phyloP scores from a whole-genome alignment of 352 stramenopile species.

The Phytophthora foliorum region DNA sequence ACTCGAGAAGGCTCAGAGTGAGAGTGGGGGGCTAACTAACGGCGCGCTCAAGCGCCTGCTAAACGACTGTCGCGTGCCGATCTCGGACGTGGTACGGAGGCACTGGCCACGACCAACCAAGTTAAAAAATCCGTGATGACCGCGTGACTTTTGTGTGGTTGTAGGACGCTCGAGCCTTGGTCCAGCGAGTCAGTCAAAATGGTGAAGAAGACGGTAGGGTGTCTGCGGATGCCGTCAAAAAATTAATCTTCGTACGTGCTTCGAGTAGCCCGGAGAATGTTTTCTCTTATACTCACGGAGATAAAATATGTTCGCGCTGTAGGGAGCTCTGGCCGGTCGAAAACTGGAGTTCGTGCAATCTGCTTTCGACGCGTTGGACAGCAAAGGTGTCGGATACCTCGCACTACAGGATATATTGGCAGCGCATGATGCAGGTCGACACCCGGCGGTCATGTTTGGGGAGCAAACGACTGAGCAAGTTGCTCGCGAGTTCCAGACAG shows the following conservation, averaged over 20 bases:
- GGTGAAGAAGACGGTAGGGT: slow-evolving; percentile 52
- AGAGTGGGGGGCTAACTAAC: slow-evolving; percentile 56
- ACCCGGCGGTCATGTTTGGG: slow-evolving; percentile 81
- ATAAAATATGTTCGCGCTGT: slow-evolving; percentile 3
- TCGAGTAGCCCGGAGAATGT: not conserved
- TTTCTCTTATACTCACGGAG: not conserved
- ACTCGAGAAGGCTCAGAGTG: slow-evolving; percentile 56
- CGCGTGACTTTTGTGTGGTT: not conserved
- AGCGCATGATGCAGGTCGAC: slow-evolving; percentile 58
- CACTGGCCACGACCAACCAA: not conserved
- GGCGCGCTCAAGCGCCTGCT: slow-evolving; percentile 69
- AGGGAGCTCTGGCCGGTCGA: slow-evolving; percentile 55
- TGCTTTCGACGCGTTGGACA: slow-evolving; percentile 76
- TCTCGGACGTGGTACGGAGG: slow-evolving; percentile 70
- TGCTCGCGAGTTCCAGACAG: slow-evolving; percentile 64
- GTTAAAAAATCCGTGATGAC: not conserved
- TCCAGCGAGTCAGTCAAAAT: slow-evolving; percentile 47
- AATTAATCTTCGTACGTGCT: slow-evolving; percentile 63
- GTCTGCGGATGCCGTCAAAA: slow-evolving; percentile 60
- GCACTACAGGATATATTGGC: slow-evolving; percentile 57
- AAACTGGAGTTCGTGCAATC: slow-evolving; percentile 75
- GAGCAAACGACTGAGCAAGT: slow-evolving; percentile 64
- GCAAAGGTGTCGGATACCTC: slow-evolving; percentile 69
- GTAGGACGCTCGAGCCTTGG: slow-evolving; percentile 66
- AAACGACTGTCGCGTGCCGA: slow-evolving; percentile 49